A percentile compares a stretch with the other conserved stretches of the same genome.
phyloP scores from a whole-genome alignment of 179 eudicot species.

The Drosera spatulata region DNA sequence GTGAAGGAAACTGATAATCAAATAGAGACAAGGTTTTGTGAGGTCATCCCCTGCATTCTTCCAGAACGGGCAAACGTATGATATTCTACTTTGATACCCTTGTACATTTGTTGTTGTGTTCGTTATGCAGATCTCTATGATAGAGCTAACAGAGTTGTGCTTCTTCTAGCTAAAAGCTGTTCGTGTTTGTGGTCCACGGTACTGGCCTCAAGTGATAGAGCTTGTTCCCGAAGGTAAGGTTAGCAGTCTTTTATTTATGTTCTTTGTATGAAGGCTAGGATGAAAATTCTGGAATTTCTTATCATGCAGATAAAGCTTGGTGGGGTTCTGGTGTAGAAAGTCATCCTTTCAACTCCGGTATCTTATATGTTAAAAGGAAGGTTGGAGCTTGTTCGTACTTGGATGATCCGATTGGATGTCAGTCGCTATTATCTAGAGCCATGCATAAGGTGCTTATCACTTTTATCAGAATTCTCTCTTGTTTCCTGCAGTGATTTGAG shows the following conservation, averaged over 20 bases:
- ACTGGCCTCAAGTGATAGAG: slow-evolving; percentile 91
- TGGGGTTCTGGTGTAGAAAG: slow-evolving; percentile 69
- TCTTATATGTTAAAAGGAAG: slow-evolving; percentile 80
- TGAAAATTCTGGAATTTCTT: slow-evolving; percentile 8
- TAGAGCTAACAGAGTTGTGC: not conserved
- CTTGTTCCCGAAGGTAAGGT: slow-evolving; percentile 80
- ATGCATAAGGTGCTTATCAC: slow-evolving; percentile 71
- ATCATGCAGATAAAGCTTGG: slow-evolving; percentile 82
- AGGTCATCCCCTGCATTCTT: slow-evolving; percentile 91
- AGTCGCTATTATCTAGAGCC: slow-evolving; percentile 84
- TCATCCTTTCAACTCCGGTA: slow-evolving; percentile 86
- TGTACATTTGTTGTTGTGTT: too few relatives aligned
- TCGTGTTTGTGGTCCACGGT: slow-evolving; percentile 95
- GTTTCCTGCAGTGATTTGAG: too few relatives aligned
- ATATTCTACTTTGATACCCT: not conserved
- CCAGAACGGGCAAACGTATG: slow-evolving; percentile 89
- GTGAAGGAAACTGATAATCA: slow-evolving; percentile 70
- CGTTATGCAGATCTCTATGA: too few relatives aligned
- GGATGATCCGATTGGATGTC: slow-evolving; percentile 95
- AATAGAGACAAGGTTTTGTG: slow-evolving; percentile 84
- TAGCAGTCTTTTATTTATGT: slow-evolving; percentile 4
- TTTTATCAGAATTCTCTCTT: too few relatives aligned
- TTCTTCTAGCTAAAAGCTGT: slow-evolving; percentile 68
- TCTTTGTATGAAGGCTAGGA: not conserved
- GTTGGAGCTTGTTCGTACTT: slow-evolving; percentile 97